Percentiles rank a stretch among this genome's conserved stretches.
Conservation (phyloP, 2,329 filamentous ascomycete genomes). For the Ilyonectria sp. region DNA sequence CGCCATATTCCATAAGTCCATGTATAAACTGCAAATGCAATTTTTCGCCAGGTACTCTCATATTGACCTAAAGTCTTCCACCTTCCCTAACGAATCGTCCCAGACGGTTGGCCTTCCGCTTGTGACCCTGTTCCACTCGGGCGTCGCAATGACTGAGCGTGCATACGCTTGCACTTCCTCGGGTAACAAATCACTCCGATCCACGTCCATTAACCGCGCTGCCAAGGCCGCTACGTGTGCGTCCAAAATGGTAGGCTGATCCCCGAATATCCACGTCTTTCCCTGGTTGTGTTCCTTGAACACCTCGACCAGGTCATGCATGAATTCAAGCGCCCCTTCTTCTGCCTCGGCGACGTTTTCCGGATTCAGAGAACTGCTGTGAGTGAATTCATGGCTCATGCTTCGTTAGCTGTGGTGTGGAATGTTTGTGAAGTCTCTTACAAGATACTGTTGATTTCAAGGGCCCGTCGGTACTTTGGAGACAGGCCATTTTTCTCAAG, state of each 20-base stretch:
- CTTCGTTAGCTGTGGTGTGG: conserved; percentile 9
- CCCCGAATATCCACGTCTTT: conserved; percentile 48
- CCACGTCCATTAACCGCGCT: conserved; percentile 44
- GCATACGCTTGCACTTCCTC: conserved; percentile 41
- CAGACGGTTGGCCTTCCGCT: conserved; percentile 47
- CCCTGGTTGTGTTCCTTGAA: conserved; percentile 30
- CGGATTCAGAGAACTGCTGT: conserved; percentile 43
- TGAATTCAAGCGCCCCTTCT: conserved; percentile 40
- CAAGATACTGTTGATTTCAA: conserved; percentile 52
- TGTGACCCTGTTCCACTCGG: conserved; percentile 47
- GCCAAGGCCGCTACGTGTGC: conserved; percentile 45
- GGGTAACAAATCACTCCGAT: conserved; percentile 44
- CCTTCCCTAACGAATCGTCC: conserved; percentile 41
- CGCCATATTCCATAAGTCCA: not conserved
- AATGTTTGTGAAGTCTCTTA: conserved; percentile 36
- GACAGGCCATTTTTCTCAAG: conserved; percentile 48
- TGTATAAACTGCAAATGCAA: not conserved
- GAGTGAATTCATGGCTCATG: conserved; percentile 46
- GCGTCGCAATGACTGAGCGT: conserved; percentile 37
- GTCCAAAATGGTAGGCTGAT: conserved; percentile 49
- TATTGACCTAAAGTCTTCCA: conserved; percentile 37
- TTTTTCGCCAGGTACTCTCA: conserved; percentile 15
- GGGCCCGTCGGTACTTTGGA: conserved; percentile 46
- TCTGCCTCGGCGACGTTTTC: conserved; percentile 46
- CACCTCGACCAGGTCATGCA: conserved; percentile 39